Evolutionary conservation across 768 basidiomycete genomes (phyloP).

Genomic region (Tylopilus plumbeoviolaceoides): DNA sequence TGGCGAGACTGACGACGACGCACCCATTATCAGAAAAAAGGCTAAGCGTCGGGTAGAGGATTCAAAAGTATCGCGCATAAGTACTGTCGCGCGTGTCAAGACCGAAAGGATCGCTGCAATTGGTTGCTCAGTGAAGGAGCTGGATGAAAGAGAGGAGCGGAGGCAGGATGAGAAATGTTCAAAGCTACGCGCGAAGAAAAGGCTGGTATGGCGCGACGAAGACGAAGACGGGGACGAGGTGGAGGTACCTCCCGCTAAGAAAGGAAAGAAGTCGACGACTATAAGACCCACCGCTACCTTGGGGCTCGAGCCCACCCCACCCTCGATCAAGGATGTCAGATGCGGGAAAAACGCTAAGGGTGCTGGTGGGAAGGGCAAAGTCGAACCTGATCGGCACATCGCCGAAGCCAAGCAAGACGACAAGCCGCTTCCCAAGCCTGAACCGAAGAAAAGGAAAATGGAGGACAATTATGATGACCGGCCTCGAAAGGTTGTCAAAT

Average conservation of each 20-base stretch:
- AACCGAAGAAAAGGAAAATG: constrained; percentile 18
- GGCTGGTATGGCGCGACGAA: constrained; percentile 1
- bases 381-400: neutral
- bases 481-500: constrained; percentile 21
- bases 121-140: neutral
- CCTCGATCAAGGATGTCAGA: neutral
- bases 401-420: neutral
- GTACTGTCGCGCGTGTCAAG: neutral
- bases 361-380: neutral
- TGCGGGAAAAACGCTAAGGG: neutral
- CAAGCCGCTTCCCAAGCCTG: neutral
- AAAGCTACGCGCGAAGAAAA: constrained; percentile 5
- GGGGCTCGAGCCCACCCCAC: neutral
- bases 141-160: neutral
- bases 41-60: neutral
- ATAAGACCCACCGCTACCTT: neutral
- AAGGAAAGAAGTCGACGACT: constrained; percentile 5
- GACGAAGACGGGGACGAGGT: neutral
- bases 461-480: constrained; percentile 20
- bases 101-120: neutral
- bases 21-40: neutral
- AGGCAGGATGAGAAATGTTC: neutral
- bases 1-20: constrained; percentile 3
- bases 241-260: constrained; percentile 12
- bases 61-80: neutral